Evolutionary conservation across 129 eudicot genomes (phyloP).

Genomic region (Tagetes patula): DNA sequence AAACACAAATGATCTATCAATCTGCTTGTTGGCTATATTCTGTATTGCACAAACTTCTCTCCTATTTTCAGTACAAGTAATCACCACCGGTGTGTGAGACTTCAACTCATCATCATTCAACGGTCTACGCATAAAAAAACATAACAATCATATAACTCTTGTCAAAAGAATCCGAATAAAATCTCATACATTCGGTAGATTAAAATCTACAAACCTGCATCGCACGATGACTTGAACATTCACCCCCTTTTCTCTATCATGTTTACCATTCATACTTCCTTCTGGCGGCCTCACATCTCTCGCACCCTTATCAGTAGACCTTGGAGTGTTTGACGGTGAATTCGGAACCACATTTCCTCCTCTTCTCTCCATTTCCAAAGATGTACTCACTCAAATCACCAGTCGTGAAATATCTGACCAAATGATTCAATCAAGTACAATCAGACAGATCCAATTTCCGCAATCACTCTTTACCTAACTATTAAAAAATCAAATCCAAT

Average conservation of each 20-base stretch:
- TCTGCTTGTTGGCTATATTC: slow-evolving; percentile 87
- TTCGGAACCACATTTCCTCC: slow-evolving; percentile 56
- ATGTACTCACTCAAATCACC: slow-evolving; percentile 31
- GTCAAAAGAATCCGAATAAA: background rate
- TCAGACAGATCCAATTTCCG: slow-evolving; percentile 8
- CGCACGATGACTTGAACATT: slow-evolving; percentile 85
- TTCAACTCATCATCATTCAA: slow-evolving; percentile 79
- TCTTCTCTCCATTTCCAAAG: slow-evolving; percentile 55
- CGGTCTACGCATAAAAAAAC: slow-evolving; percentile 51
- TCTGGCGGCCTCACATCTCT: slow-evolving; percentile 85
- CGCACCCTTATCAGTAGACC: slow-evolving; percentile 60
- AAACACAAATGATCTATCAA: slow-evolving; percentile 80
- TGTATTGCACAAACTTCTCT: slow-evolving; percentile 94
- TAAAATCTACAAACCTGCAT: slow-evolving; percentile 61
- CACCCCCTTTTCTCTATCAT: slow-evolving; percentile 82
- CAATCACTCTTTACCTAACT: slow-evolving; percentile 17
- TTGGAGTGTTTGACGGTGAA: slow-evolving; percentile 81
- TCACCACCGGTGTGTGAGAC: slow-evolving; percentile 80
- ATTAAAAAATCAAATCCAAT: slow-evolving; percentile 3
- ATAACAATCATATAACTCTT: slow-evolving; percentile 1
- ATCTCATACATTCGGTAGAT: background rate
- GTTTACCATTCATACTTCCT: slow-evolving; percentile 55
- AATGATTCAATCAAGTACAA: slow-evolving; percentile 11
- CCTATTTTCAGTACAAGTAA: slow-evolving; percentile 76
- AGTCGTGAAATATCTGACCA: slow-evolving; percentile 8